A percentile compares a stretch with the other conserved stretches of the same genome.
Conservation (phyloP, 192 early-diverging fungal genomes). For the Coemansia sp. region DNA sequence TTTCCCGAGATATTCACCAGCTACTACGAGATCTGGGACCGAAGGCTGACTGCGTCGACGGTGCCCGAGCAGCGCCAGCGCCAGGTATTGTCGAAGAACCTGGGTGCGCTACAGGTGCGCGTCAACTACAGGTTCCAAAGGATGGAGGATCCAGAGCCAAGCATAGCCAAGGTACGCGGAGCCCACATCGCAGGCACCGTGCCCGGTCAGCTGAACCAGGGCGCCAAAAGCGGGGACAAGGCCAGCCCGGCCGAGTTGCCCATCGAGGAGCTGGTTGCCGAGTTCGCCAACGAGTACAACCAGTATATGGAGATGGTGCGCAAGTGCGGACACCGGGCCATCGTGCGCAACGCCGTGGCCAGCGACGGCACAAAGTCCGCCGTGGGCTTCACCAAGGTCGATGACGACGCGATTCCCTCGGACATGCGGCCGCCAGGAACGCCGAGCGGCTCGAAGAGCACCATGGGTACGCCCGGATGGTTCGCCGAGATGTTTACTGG, state of each 20-base stretch:
- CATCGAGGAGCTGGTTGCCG: conserved; percentile 43
- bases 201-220: conserved; percentile 35
- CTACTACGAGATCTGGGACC: conserved; percentile 80
- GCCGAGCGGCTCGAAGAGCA: not conserved
- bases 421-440: not conserved
- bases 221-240: not conserved
- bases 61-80: conserved; percentile 59
- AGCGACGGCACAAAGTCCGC: conserved; percentile 4
- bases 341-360: conserved; percentile 15
- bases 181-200: conserved; percentile 41
- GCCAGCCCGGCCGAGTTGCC: conserved; percentile 29
- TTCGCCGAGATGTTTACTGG: conserved; percentile 37
- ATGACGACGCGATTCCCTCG: conserved; percentile 29
- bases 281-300: conserved; percentile 45
- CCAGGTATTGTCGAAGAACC: conserved; percentile 60
- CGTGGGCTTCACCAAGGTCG: conserved; percentile 41
- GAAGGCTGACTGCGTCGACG: conserved; percentile 61
- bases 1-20: conserved; percentile 70
- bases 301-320: conserved; percentile 39
- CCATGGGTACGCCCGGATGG: conserved; percentile 19
- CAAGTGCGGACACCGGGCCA: conserved; percentile 19
- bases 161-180: conserved; percentile 30
- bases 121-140: conserved; percentile 67
- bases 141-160: conserved; percentile 51
- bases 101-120: conserved; percentile 68